A percentile compares a stretch with the other conserved stretches of the same genome.
phyloP scores from a whole-genome alignment of 495 filamentous ascomycete genomes.

The Amniculicola lignicola region DNA sequence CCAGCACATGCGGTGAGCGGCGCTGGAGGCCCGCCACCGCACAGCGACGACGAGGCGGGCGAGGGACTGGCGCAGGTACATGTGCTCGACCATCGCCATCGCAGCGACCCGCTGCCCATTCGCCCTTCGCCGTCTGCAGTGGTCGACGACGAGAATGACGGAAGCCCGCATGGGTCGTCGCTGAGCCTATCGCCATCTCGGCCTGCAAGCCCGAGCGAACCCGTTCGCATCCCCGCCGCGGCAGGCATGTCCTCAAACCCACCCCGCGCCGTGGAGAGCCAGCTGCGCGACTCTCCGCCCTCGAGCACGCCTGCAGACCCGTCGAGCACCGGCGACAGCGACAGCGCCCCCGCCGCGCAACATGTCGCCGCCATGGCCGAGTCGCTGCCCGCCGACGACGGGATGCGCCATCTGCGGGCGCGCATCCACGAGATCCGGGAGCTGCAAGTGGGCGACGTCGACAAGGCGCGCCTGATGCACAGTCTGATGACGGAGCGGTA shows the following conservation, averaged over 20 bases:
- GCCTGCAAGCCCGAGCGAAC: constrained; percentile 1
- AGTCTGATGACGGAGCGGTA: constrained; percentile 78
- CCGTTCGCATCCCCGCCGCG: constrained; percentile 20
- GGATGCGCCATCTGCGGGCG: constrained; percentile 71
- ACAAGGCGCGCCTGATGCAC: constrained; percentile 85
- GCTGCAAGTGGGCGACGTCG: constrained; percentile 58
- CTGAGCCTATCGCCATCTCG: constrained; percentile 12
- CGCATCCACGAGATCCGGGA: constrained; percentile 75
- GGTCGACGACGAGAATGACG: constrained; percentile 8
- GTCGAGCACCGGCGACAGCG: background rate
- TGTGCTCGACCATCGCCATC: background rate
- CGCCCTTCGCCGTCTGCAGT: background rate
- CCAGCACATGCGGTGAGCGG: background rate
- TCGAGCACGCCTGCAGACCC: constrained; percentile 5
- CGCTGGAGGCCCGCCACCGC: background rate
- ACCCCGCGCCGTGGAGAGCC: constrained; percentile 35
- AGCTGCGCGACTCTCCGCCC: constrained; percentile 25
- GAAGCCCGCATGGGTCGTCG: constrained; percentile 6
- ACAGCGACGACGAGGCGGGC: constrained; percentile 2
- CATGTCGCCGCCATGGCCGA: constrained; percentile 35
- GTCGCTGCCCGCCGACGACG: constrained; percentile 84
- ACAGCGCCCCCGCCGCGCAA: constrained; percentile 1
- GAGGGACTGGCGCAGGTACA: no score
- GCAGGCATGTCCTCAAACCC: constrained; percentile 35
- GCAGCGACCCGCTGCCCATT: background rate